Evolutionary conservation across 495 filamentous ascomycete genomes (phyloP).

Genomic region (Copromyces sp.): DNA sequence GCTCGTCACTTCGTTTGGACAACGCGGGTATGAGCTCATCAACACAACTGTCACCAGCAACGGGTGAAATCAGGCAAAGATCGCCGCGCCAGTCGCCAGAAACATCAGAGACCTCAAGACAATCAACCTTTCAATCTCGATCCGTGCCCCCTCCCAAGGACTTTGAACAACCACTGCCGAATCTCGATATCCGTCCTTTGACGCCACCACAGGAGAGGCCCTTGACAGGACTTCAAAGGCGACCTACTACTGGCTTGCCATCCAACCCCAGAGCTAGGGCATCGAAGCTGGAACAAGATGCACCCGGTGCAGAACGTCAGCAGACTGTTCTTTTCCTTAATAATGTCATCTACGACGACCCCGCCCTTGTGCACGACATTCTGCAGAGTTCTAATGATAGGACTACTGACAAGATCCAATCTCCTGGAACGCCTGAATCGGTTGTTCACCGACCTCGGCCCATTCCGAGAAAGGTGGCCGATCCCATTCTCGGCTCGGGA

Average conservation of each 20-base stretch:
- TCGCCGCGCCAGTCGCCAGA: constrained; percentile 25
- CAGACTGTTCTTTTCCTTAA: constrained; percentile 45
- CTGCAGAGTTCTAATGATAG: constrained; percentile 27
- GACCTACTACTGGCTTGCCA: constrained; percentile 38
- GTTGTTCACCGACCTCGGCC: constrained; percentile 45
- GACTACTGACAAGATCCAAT: constrained; percentile 11
- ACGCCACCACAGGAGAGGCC: constrained; percentile 22
- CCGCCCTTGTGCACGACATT: constrained; percentile 33
- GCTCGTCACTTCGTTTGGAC: constrained; percentile 7
- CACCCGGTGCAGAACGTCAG: constrained; percentile 19
- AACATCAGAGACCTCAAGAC: background rate
- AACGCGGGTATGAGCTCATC: constrained; percentile 19
- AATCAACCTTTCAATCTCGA: background rate
- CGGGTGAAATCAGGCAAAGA: constrained; percentile 30
- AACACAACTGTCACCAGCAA: constrained; percentile 35
- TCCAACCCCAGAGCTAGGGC: constrained; percentile 38
- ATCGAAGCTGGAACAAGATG: constrained; percentile 23
- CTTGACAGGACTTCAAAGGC: constrained; percentile 34
- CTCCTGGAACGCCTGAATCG: constrained; percentile 20
- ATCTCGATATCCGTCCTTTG: constrained; percentile 23
- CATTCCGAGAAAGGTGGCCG: constrained; percentile 35
- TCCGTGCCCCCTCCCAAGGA: background rate
- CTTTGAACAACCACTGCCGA: background rate
- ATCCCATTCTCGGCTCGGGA: constrained; percentile 18
- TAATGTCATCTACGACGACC: constrained; percentile 41